Conservation (phyloP, 495 filamentous ascomycete species). For the Trypethelium eluteriae region DNA sequence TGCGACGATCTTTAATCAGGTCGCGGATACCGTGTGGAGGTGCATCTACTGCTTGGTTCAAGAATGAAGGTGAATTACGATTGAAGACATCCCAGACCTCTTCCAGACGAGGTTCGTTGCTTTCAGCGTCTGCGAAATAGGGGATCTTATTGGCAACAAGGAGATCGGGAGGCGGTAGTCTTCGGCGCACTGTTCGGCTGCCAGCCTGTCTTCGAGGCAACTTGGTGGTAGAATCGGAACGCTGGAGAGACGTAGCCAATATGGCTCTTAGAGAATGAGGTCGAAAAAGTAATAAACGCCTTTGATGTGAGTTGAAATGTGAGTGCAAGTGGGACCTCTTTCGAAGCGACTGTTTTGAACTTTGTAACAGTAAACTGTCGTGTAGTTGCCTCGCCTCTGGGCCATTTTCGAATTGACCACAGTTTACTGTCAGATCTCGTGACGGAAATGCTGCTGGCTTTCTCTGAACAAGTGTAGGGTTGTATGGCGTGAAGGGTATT, state of each 20-base stretch:
- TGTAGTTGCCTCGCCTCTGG: neutral
- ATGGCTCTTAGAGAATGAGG: neutral
- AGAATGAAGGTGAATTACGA: conserved; percentile 3
- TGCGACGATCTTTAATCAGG: neutral
- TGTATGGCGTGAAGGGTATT: conserved; percentile 6
- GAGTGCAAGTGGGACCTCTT: neutral
- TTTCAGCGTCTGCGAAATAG: neutral
- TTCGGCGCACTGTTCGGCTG: neutral
- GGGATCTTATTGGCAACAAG: neutral
- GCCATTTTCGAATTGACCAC: neutral
- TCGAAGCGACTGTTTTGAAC: neutral
- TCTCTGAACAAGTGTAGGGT: neutral
- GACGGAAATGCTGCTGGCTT: conserved; percentile 13
- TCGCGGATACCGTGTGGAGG: neutral
- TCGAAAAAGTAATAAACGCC: neutral
- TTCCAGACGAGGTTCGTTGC: neutral
- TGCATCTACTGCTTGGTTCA: neutral
- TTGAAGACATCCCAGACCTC: neutral
- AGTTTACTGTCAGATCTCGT: neutral
- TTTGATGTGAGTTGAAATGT: neutral
- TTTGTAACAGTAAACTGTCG: neutral
- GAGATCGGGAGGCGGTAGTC: neutral
- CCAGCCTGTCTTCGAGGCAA: neutral
- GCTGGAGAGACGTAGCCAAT: neutral
- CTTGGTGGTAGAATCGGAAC: neutral